phyloP scores from a whole-genome alignment of 2,329 filamentous ascomycete genomes.

The Diplodia seriata region DNA sequence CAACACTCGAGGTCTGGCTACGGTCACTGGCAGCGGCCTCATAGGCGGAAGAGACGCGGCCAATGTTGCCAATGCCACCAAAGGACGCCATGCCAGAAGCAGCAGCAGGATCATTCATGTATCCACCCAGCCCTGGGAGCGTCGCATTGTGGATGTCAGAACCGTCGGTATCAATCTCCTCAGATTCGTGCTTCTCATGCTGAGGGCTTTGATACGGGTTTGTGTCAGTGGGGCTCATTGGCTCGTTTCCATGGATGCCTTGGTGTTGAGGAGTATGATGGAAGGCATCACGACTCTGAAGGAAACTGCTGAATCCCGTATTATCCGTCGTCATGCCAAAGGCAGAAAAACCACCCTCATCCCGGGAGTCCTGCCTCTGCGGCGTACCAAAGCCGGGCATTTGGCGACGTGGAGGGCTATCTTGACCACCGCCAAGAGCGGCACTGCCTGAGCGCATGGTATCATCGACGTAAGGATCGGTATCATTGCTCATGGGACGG shows the following conservation, averaged over 20 bases:
- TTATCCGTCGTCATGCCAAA: conserved; percentile 67
- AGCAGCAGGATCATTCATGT: conserved; percentile 56
- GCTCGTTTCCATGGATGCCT: conserved; percentile 65
- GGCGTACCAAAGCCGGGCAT: conserved; percentile 52
- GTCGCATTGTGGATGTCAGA: conserved; percentile 60
- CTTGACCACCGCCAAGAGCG: conserved; percentile 76
- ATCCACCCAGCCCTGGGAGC: conserved; percentile 60
- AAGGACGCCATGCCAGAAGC: conserved; percentile 59
- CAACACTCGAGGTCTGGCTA: conserved; percentile 89
- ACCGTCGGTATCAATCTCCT: conserved; percentile 64
- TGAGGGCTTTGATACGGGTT: conserved; percentile 95
- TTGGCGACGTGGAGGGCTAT: conserved; percentile 62
- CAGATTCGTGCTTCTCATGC: conserved; percentile 71
- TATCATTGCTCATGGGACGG: conserved; percentile 66
- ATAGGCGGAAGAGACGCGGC: conserved; percentile 49
- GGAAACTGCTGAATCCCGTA: conserved; percentile 63
- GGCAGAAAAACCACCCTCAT: conserved; percentile 65
- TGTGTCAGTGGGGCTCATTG: conserved; percentile 81
- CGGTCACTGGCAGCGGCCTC: conserved; percentile 78
- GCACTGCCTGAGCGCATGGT: conserved; percentile 71
- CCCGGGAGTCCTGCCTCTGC: conserved; percentile 59
- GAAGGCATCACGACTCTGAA: conserved; percentile 62
- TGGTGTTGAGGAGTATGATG: conserved; percentile 60
- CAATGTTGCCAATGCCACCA: conserved; percentile 62
- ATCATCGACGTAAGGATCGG: conserved; percentile 71